phyloP scores from a whole-genome alignment of 169 alveolate species.

The Cryptosporidium sp. region DNA sequence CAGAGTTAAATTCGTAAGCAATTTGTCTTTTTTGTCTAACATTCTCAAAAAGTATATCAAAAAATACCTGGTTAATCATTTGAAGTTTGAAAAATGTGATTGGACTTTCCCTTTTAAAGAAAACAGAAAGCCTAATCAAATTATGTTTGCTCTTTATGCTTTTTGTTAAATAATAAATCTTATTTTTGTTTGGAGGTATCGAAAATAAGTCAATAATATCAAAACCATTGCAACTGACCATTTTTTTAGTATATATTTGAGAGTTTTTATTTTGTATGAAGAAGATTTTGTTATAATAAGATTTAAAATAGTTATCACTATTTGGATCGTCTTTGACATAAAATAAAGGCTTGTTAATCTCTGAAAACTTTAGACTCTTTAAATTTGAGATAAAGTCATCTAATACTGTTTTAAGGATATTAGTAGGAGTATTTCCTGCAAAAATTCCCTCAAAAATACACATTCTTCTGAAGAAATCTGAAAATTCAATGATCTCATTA shows the following conservation, averaged over 20 bases:
- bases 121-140: conserved; percentile 21
- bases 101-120: conserved; percentile 31
- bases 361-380: not conserved
- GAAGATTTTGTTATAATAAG: conserved; percentile 25
- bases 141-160: not conserved
- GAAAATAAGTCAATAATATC: conserved; percentile 55
- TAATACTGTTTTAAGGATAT: not conserved
- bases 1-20: conserved; percentile 52
- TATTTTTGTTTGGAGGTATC: conserved; percentile 49
- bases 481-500: not conserved
- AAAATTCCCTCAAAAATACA: conserved; percentile 59
- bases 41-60: conserved; percentile 24
- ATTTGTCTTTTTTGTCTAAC: conserved; percentile 50
- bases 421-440: conserved; percentile 5
- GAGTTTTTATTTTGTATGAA: conserved; percentile 25
- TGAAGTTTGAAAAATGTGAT: conserved; percentile 27
- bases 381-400: not conserved
- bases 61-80: conserved; percentile 42
- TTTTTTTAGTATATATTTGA: not conserved
- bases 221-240: not conserved
- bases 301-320: conserved; percentile 15
- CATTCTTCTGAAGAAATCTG: not conserved
- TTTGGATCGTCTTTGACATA: conserved; percentile 29
- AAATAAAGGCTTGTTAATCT: conserved; percentile 3
- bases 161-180: conserved; percentile 14